Percentiles rank a stretch among this genome's conserved stretches.
phyloP scores from a whole-genome alignment of 352 stramenopile species.

The Globisporangium camurandrum region DNA sequence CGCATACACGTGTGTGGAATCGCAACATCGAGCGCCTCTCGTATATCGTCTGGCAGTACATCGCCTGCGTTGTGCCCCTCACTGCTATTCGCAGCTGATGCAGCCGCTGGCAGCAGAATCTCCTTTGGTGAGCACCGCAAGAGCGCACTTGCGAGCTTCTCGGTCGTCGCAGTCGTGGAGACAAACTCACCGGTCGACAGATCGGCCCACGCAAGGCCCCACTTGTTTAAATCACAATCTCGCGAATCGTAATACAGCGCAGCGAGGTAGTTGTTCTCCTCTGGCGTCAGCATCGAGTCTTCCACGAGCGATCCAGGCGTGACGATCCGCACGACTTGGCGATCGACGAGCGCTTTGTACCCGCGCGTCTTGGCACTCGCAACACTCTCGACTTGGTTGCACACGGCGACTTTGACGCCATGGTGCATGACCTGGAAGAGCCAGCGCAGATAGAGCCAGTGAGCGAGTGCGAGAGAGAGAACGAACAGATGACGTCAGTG shows the following conservation, averaged over 20 bases:
- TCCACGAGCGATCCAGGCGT: conserved; percentile 70
- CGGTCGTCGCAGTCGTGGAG: conserved; percentile 39
- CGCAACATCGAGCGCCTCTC: conserved; percentile 24
- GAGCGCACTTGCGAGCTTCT: conserved; percentile 53
- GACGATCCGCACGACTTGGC: conserved; percentile 69
- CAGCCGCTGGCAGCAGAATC: conserved; percentile 43
- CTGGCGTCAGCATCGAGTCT: conserved; percentile 66
- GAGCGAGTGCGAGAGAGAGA: background rate
- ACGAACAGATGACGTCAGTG: background rate
- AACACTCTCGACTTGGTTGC: conserved; percentile 73
- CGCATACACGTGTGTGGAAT: conserved; percentile 51
- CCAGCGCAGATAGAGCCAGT: background rate
- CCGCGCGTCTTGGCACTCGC: conserved; percentile 41
- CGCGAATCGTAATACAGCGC: conserved; percentile 29
- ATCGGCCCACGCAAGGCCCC: conserved; percentile 66
- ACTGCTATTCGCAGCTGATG: background rate
- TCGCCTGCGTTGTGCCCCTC: background rate
- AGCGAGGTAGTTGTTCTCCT: conserved; percentile 76
- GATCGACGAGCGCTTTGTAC: conserved; percentile 55
- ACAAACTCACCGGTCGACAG: conserved; percentile 77
- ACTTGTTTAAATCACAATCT: conserved; percentile 15
- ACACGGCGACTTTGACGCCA: conserved; percentile 77
- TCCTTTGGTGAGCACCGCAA: conserved; percentile 60
- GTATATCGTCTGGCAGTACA: conserved; percentile 13
- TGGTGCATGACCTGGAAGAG: conserved; percentile 66